phyloP scores from a whole-genome alignment of 2,329 filamentous ascomycete species.

The Apiospora phragmitis region DNA sequence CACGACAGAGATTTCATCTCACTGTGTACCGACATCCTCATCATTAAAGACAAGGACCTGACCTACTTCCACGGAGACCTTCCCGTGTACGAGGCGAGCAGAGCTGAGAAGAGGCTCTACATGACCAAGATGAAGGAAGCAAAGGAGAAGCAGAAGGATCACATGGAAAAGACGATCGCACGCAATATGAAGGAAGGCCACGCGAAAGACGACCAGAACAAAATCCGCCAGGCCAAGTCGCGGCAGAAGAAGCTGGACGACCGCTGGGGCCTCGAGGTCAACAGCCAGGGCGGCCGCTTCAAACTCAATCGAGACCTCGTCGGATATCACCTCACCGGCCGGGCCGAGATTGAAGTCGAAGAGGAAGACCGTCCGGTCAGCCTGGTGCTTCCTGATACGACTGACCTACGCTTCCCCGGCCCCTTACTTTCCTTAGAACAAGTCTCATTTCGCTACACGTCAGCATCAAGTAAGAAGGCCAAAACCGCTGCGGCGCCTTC shows the following conservation, averaged over 20 bases:
- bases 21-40: constrained; percentile 73
- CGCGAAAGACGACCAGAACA: constrained; percentile 79
- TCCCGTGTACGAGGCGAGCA: constrained; percentile 68
- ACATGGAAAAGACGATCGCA: constrained; percentile 77
- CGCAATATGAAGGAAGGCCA: constrained; percentile 75
- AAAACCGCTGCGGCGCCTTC: constrained; percentile 30
- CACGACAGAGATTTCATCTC: constrained; percentile 84
- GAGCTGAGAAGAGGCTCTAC: constrained; percentile 66
- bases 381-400: constrained; percentile 60
- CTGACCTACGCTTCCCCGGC: constrained; percentile 73
- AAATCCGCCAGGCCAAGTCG: constrained; percentile 81
- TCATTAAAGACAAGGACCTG: constrained; percentile 71
- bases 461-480: not conserved
- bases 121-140: constrained; percentile 77
- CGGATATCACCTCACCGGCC: constrained; percentile 59
- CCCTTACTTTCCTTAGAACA: constrained; percentile 72
- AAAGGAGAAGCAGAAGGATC: constrained; percentile 76
- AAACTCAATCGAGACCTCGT: constrained; percentile 75
- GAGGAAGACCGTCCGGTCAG: constrained; percentile 59
- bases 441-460: constrained; percentile 63
- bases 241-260: constrained; percentile 84
- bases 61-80: constrained; percentile 76
- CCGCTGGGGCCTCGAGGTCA: constrained; percentile 75
- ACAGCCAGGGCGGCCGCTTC: constrained; percentile 70
- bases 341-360: constrained; percentile 72